Percentiles rank a stretch among this genome's conserved stretches.
phyloP scores from a whole-genome alignment of 129 eudicot genomes.

The Pseudognaphalium luteoalbum region DNA sequence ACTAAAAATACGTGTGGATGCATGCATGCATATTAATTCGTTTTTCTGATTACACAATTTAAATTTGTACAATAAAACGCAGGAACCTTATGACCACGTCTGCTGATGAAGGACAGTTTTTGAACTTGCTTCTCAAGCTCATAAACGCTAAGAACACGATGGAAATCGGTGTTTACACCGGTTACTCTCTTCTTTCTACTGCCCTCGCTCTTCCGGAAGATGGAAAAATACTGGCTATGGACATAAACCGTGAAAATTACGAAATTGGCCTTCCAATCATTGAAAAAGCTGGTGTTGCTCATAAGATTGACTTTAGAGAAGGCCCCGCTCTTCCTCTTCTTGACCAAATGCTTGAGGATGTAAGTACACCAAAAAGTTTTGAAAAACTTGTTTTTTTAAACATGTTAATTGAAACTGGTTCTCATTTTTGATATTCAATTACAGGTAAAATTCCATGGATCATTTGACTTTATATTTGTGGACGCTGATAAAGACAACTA shows the following conservation, averaged over 20 bases:
- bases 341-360: slow-evolving; percentile 28
- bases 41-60: slow-evolving; percentile 11
- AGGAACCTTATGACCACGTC: slow-evolving; percentile 63
- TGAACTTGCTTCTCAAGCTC: slow-evolving; percentile 45
- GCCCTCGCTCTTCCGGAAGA: slow-evolving; percentile 52
- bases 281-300: slow-evolving; percentile 27
- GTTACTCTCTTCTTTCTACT: slow-evolving; percentile 53
- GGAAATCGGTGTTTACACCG: slow-evolving; percentile 50
- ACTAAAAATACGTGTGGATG: neutral
- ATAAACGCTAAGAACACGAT: slow-evolving; percentile 46
- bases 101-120: slow-evolving; percentile 61
- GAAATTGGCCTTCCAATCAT: slow-evolving; percentile 30
- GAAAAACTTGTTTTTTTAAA: no score
- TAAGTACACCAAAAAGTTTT: no score
- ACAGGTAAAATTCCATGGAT: slow-evolving; percentile 35
- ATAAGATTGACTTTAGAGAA: slow-evolving; percentile 28
- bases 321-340: slow-evolving; percentile 30
- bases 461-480: slow-evolving; percentile 38
- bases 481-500: slow-evolving; percentile 42
- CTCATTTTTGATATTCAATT: neutral
- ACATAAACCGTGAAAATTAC: slow-evolving; percentile 22
- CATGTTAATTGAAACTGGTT: neutral
- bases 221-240: slow-evolving; percentile 38
- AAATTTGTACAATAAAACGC: neutral
- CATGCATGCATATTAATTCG: no score